Percentiles rank a stretch among this genome's conserved stretches.
Conservation (phyloP, 2,329 filamentous ascomycete species). For the Orbilia javanica region DNA sequence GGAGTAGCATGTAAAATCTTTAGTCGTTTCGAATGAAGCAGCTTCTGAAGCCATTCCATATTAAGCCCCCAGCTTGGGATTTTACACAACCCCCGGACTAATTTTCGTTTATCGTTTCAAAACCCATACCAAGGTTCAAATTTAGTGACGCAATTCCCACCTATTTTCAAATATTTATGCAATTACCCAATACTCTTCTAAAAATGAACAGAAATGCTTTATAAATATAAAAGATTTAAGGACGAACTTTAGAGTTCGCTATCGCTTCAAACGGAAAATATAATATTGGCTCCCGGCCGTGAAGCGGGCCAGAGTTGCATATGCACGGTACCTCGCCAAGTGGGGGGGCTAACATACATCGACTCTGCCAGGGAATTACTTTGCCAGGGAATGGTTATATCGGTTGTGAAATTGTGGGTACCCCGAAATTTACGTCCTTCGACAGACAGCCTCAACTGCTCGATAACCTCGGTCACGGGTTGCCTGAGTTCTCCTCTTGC, state of each 20-base stretch:
- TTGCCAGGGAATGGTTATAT: background rate
- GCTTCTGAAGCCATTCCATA: background rate
- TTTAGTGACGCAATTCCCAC: background rate
- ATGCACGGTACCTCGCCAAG: conserved; percentile 20
- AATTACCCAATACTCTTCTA: background rate
- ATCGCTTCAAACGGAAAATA: background rate
- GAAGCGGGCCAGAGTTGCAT: conserved; percentile 29
- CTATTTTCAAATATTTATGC: background rate
- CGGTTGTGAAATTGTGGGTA: background rate
- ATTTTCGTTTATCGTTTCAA: background rate
- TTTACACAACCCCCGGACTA: background rate
- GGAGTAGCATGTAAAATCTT: background rate
- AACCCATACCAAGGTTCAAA: background rate
- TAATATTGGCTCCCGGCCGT: background rate
- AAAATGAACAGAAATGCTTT: background rate
- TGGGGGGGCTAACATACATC: background rate
- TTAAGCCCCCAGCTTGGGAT: background rate
- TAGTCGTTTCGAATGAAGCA: conserved; percentile 9
- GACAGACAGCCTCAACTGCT: too few relatives aligned
- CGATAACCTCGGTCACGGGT: background rate
- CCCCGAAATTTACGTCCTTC: background rate
- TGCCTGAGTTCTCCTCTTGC: background rate
- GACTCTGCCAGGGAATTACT: background rate
- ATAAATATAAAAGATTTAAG: background rate
- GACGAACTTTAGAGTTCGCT: background rate